Conservation (phyloP, 192 early-diverging fungal genomes). For the Mortierella claussenii region DNA sequence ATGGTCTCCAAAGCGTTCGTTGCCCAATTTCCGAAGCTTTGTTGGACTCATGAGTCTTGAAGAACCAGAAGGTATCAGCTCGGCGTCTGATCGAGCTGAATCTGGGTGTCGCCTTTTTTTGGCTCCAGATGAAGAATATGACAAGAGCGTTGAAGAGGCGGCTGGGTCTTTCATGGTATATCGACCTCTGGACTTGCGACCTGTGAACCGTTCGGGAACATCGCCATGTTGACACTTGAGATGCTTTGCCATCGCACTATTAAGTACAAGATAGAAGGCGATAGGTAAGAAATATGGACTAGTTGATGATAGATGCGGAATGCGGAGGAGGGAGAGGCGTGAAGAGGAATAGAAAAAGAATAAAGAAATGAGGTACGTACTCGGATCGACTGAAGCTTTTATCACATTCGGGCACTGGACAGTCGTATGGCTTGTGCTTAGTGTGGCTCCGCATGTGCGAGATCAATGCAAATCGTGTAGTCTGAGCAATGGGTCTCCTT, state of each 20-base stretch:
- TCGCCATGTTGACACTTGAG: constrained; percentile 49
- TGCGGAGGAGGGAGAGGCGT: too few species aligned
- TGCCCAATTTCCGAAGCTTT: constrained; percentile 36
- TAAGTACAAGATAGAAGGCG: neutral
- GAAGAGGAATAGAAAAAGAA: too few species aligned
- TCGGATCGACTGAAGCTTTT: constrained; percentile 54
- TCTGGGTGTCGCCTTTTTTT: constrained; percentile 35
- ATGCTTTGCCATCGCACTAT: constrained; percentile 51
- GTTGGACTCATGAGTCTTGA: constrained; percentile 12
- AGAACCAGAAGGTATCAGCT: neutral
- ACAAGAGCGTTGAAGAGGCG: constrained; percentile 40
- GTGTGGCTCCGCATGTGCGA: constrained; percentile 70
- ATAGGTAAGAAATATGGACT: too few species aligned
- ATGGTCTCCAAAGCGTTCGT: constrained; percentile 10
- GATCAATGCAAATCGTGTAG: constrained; percentile 67
- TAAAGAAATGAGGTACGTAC: constrained; percentile 20
- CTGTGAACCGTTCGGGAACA: constrained; percentile 50
- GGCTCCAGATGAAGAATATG: constrained; percentile 15
- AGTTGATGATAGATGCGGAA: too few species aligned
- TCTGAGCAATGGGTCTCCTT: constrained; percentile 59
- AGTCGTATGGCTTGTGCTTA: constrained; percentile 69
- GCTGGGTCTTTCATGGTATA: constrained; percentile 54
- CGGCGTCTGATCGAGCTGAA: constrained; percentile 23
- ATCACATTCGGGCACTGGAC: constrained; percentile 54
- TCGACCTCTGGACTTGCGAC: constrained; percentile 44